Percentiles rank a stretch among this genome's conserved stretches.
phyloP scores from a whole-genome alignment of 148 eudicot genomes.

The Silene latifolia region DNA sequence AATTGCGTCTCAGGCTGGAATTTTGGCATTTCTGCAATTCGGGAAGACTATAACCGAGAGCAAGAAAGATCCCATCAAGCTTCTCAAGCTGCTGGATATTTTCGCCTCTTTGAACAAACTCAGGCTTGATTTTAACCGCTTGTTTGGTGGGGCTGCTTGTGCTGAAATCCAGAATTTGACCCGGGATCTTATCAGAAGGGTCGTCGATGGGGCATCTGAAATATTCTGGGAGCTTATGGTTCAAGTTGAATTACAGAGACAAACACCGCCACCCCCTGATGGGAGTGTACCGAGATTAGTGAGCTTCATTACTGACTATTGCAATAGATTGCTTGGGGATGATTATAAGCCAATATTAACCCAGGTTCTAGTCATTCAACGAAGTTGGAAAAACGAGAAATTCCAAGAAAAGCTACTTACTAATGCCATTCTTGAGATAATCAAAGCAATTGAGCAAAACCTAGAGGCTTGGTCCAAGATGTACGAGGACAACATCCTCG shows the following conservation, averaged over 20 bases:
- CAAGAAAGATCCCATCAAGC: constrained; percentile 80
- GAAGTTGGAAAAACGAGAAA: constrained; percentile 86
- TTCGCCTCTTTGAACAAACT: constrained; percentile 63
- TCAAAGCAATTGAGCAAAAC: constrained; percentile 66
- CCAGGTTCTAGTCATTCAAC: constrained; percentile 68
- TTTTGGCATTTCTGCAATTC: constrained; percentile 66
- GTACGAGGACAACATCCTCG: constrained; percentile 45
- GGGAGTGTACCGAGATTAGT: constrained; percentile 71
- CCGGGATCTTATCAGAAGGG: constrained; percentile 63
- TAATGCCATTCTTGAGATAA: constrained; percentile 57
- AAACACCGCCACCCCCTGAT: constrained; percentile 66
- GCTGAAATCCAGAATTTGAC: constrained; percentile 73
- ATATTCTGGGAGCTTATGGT: constrained; percentile 80
- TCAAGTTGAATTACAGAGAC: constrained; percentile 79
- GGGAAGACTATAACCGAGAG: constrained; percentile 80
- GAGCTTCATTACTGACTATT: constrained; percentile 63
- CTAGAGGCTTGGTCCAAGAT: constrained; percentile 72
- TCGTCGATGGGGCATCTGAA: constrained; percentile 71
- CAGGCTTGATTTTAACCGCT: constrained; percentile 70
- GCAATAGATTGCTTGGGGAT: constrained; percentile 66
- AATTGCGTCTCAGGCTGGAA: constrained; percentile 78
- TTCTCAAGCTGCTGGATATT: constrained; percentile 70
- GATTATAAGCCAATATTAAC: constrained; percentile 72
- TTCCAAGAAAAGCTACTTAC: constrained; percentile 69
- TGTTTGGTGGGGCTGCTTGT: constrained; percentile 78